Evolutionary conservation across 352 stramenopile species (phyloP).

Genomic region (Elongisporangium anandrum): DNA sequence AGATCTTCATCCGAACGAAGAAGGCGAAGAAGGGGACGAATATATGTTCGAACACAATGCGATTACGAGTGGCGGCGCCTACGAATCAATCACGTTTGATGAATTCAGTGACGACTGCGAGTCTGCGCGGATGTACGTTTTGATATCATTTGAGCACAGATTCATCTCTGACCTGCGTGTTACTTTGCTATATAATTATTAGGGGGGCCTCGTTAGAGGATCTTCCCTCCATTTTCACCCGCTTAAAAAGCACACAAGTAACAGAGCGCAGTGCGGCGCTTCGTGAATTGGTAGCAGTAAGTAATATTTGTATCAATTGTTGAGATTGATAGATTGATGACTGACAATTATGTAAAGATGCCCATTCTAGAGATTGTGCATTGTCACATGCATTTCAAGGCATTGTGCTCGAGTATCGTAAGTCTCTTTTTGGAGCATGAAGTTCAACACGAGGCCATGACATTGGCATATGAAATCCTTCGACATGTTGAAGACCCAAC

Average conservation of each 20-base stretch:
- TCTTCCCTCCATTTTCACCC: conserved; percentile 8
- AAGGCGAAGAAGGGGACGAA: neutral
- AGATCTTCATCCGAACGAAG: neutral
- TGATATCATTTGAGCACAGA: neutral
- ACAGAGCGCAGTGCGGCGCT: conserved; percentile 4
- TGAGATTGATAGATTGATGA: too few species aligned
- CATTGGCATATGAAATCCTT: conserved; percentile 35
- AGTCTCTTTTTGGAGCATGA: conserved; percentile 25
- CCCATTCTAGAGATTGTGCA: conserved; percentile 49
- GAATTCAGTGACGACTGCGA: conserved; percentile 32
- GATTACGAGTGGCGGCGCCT: conserved; percentile 15
- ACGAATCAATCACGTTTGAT: conserved; percentile 39
- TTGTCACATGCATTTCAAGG: conserved; percentile 29
- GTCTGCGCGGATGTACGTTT: conserved; percentile 28
- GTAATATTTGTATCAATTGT: neutral
- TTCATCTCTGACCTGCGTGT: neutral
- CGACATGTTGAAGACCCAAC: conserved; percentile 37
- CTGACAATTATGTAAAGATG: conserved; percentile 21
- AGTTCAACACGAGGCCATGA: neutral
- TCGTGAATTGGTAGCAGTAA: conserved; percentile 9
- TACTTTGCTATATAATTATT: neutral
- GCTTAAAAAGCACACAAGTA: conserved; percentile 1
- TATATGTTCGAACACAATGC: neutral
- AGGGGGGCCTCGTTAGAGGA: conserved; percentile 10
- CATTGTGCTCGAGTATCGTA: conserved; percentile 21